These are phyloP conservation scores for Syzygium aqueum DNA, from an alignment of 345 rosid genomes.

Conservation along the genomic window DNA sequence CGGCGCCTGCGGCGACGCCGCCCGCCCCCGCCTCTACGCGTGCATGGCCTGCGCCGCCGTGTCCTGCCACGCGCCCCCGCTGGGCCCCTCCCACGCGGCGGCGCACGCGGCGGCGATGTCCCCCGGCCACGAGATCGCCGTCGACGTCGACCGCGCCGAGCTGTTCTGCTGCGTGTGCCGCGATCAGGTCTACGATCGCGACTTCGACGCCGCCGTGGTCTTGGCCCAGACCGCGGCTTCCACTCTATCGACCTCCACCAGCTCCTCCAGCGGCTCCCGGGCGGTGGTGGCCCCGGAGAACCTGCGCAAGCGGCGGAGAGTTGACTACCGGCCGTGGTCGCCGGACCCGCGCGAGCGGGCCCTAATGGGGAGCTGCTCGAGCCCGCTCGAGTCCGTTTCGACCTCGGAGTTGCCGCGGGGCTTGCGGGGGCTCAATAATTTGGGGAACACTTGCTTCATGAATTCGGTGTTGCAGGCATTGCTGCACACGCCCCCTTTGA, in stretches of 20 bases:
- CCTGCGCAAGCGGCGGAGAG: slow-evolving; percentile 8
- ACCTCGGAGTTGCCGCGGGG: slow-evolving; percentile 61
- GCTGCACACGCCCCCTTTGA: slow-evolving; percentile 78
- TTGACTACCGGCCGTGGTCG: slow-evolving; percentile 39
- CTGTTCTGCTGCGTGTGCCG: slow-evolving; percentile 71
- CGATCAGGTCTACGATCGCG: slow-evolving; percentile 85
- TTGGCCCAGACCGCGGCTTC: not conserved
- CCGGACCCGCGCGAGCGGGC: slow-evolving; percentile 46
- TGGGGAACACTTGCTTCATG: slow-evolving; percentile 94
- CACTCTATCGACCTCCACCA: slow-evolving; percentile 32
- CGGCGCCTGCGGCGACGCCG: slow-evolving; percentile 23
- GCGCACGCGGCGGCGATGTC: slow-evolving; percentile 21
- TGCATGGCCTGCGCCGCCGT: slow-evolving; percentile 50
- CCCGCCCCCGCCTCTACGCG: slow-evolving; percentile 39
- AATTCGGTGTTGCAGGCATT: slow-evolving; percentile 87
- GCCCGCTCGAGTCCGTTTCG: slow-evolving; percentile 38
- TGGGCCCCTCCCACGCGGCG: slow-evolving; percentile 31
- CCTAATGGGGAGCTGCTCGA: slow-evolving; percentile 23
- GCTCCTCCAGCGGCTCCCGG: slow-evolving; percentile 26
- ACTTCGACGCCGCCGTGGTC: slow-evolving; percentile 64
- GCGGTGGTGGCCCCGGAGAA: slow-evolving; percentile 3
- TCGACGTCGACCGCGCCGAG: slow-evolving; percentile 81
- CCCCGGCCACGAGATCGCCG: slow-evolving; percentile 59
- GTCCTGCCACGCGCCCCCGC: slow-evolving; percentile 34
- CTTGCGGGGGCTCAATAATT: slow-evolving; percentile 72